A percentile compares a stretch with the other conserved stretches of the same genome.
These are phyloP conservation scores for Westerdykella sp. DNA, from an alignment of 2,329 filamentous ascomycete species.

Conservation along the genomic window DNA sequence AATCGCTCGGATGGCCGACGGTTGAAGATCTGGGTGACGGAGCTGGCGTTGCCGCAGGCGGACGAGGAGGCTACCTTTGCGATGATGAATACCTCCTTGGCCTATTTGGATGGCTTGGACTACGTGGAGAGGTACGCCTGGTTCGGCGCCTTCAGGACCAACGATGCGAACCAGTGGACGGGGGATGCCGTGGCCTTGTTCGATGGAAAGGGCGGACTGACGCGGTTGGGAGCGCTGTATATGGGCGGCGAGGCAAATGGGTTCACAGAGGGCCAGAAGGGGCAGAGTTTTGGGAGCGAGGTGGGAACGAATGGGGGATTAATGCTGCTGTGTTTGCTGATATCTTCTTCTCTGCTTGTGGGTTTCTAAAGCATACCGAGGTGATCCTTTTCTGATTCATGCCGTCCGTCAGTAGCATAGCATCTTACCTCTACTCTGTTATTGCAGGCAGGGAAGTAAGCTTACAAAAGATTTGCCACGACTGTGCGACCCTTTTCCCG, in stretches of 20 bases:
- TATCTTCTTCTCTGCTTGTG: slow-evolving; percentile 2
- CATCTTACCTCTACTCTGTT: too few relatives aligned
- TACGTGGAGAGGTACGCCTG: slow-evolving; percentile 37
- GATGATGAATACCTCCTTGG: slow-evolving; percentile 64
- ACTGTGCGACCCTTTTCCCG: too few relatives aligned
- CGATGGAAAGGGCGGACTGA: slow-evolving; percentile 26
- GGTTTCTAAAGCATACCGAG: background rate
- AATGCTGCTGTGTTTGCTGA: slow-evolving; percentile 6
- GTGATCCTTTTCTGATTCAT: too few relatives aligned
- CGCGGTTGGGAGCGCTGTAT: slow-evolving; percentile 29
- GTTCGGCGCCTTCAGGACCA: slow-evolving; percentile 31
- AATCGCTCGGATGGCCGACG: slow-evolving; percentile 44
- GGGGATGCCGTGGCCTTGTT: slow-evolving; percentile 32
- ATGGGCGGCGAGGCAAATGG: slow-evolving; percentile 20
- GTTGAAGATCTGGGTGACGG: slow-evolving; percentile 65
- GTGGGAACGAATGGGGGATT: slow-evolving; percentile 6
- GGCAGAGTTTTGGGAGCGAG: slow-evolving; percentile 13
- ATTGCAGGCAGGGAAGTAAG: too few relatives aligned
- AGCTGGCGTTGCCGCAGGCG: slow-evolving; percentile 59
- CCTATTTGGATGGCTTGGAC: slow-evolving; percentile 60
- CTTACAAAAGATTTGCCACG: too few relatives aligned
- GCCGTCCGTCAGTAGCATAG: too few relatives aligned
- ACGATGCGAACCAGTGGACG: slow-evolving; percentile 34
- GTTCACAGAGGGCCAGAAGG: slow-evolving; percentile 27
- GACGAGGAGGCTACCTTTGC: slow-evolving; percentile 52